Evolutionary conservation across 352 stramenopile species (phyloP), one percentile per base, ranked within the genome.

Genomic region (Peronospora farinosa): DNA sequence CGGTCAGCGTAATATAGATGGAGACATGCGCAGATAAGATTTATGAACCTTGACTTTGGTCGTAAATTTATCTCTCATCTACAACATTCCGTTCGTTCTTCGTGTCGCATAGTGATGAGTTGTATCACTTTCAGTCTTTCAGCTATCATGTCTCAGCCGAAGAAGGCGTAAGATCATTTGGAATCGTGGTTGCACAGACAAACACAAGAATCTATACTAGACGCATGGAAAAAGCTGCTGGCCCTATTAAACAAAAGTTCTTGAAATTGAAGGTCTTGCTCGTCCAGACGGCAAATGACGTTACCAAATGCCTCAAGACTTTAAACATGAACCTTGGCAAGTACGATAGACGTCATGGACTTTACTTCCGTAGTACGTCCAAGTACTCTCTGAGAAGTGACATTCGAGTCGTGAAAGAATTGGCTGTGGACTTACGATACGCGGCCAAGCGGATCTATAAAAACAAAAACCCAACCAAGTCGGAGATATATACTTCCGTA

Each of bases 301-400:
- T 51, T 0, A 40, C 5, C 15, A 54, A 51, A 21, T 66, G 56
- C 40, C 51, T 69, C 15, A 63, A 63, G 30, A 28, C 40, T 2
- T 19, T 69, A 4, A 60, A 65, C 39, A 31, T 23, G 3, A 63
- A 57, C 30, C 61, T 69, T 23, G 16, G 23, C 47, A 55, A 52
- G n/a, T 66, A 69, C 23, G 61, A 69, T 28, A 39, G 25, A 32
- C 57, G 51, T 17, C 61, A 60, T 42, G 42, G 47, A 36, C n/a
- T 56, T 2, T 44, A 50, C 23, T 63, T 69, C 15, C 37, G 41
- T n/a, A 57, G 46, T 37, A 57, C 56, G 3, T 66, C 56, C 39
- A 57, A 55, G 10, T 47, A 47, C n/a, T 69, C 57, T 40, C 57
- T 69, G 41, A 44, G 39, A 15, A 66, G 46, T 38, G 61, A 69